Evolutionary conservation across 2,329 filamentous ascomycete genomes (phyloP), one percentile per base, ranked within the genome.

Genomic region (Cercospora janseana): DNA sequence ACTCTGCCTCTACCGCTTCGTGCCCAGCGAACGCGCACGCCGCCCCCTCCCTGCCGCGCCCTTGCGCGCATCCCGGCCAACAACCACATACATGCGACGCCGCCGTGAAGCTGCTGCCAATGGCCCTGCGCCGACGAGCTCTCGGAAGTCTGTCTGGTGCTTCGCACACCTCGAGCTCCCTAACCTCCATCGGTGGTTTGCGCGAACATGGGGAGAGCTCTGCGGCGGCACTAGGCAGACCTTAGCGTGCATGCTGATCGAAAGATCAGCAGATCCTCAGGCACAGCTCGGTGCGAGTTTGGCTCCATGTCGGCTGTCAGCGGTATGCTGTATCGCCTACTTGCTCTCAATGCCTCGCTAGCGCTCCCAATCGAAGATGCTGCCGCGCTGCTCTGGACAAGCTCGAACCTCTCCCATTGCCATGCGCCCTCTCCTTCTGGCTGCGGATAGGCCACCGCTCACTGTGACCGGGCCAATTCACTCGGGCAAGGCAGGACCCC

Each of bases 211-310:
- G 34, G 18, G 34, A 37, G 34, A 18, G 12, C 16, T 23, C 34
- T 34, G 31, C 31, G 15, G 31, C 31, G 20, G 20, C 31, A 34
- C 31, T 18, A 38, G 34, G 18, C 4, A 18, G 34, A 5, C 18
- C 34, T 23, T 13, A 21, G 34, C 34, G 21, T 21, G 34, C n/a
- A 12, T 37, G 34, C 21, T 38, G 34, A 21, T 18, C 34, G 21
- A 18, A 21, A 9, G 34, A 38, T 38, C 34, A 38, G 24, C 34
- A 38, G 34, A 38, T 38, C 34, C 34, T 38, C 34, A 38, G 34
- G 34, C 34, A 38, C 34, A 38, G 15, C 18, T 38, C 34, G 34
- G 34, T 38, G 18, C 34, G 24, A 21, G 18, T 20, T 18, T 38
- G 34, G 34, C 34, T 21, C 10, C 34, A 38, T 38, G 34, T 21